Base-by-base conservation (phyloP, 305 asterid species). In the Euphrasia arctica region DNA sequence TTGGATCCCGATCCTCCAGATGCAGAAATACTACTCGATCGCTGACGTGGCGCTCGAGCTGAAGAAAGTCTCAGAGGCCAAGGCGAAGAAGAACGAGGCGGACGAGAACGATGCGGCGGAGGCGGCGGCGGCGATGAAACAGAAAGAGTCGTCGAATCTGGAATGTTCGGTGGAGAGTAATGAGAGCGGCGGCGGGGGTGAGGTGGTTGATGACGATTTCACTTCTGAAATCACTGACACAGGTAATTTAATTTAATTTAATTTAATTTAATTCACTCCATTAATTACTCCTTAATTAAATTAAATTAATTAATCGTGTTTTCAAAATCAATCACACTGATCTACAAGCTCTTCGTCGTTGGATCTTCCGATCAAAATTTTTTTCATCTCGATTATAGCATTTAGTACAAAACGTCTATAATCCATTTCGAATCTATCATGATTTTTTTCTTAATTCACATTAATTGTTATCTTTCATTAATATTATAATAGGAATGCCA, bases 1-100 rank as follows among this genome's bases (percentile, higher is more conserved):
- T 64, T 94, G 99, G 99, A 86, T 94, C 83, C 97, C 96, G 78
- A 76, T 91, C 75, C 82, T 94, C 13, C 95, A 90, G 86, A 86
- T 87, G 96, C 99, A 94, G 82, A 87, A 85, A 69, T 94, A 83
- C 78, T 86, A 63, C 77, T 78, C 99, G n/a, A 91, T 91, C 47
- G 88, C 88, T 3, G 98, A 86, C 60, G 95, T 94, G 31, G 54
- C 82, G 8, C 36, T 42, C 62, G 97, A 91, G 89, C 95, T 94
- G 43, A 80, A 75, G 25, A 86, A 83, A 64, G 95, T 83, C 4
- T 84, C 76, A 3, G 62, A 57, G 5, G 60, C 6, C 39, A 55
- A 55, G 34, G 86, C 73, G 43, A 80, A 71, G 67, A 86, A 83
- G 77, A 60, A 65, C 8, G 77, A 66, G 79, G 85, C 55, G 72